Percentiles rank a stretch among this genome's conserved stretches.
Conservation (phyloP, 441 rosid genomes). For the Lepidium campestre region DNA sequence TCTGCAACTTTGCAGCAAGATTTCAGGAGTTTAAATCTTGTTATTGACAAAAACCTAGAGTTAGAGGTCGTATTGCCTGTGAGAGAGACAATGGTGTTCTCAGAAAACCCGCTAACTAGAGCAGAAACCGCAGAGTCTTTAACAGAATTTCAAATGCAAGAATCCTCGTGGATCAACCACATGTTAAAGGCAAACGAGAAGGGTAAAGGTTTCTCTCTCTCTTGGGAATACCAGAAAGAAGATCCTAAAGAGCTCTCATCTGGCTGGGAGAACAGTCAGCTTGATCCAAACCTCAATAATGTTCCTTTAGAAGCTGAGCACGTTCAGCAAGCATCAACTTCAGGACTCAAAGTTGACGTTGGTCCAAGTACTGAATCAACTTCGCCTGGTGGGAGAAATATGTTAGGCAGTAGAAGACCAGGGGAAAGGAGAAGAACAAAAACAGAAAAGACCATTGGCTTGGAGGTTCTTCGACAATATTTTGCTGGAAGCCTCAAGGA, state of each 20-base stretch:
- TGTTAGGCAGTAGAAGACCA: conserved; percentile 30
- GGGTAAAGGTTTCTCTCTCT: conserved; percentile 44
- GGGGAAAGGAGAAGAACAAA: conserved; percentile 60
- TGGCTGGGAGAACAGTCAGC: conserved; percentile 36
- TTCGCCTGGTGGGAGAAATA: conserved; percentile 25
- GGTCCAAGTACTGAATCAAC: conserved; percentile 24
- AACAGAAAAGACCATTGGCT: conserved; percentile 66
- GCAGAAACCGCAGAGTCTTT: conserved; percentile 29
- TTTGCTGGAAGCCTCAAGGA: conserved; percentile 89
- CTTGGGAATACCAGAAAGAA: conserved; percentile 56
- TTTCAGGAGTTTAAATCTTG: conserved; percentile 45
- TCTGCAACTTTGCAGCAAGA: conserved; percentile 38
- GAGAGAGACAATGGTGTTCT: conserved; percentile 28
- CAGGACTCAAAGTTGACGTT: conserved; percentile 16
- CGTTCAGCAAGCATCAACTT: conserved; percentile 25
- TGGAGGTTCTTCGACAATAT: conserved; percentile 68
- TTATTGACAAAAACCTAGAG: conserved; percentile 40
- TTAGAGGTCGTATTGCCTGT: conserved; percentile 36
- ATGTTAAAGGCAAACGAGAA: conserved; percentile 45
- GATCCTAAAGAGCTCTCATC: conserved; percentile 44
- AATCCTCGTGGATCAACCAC: conserved; percentile 49
- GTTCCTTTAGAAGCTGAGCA: conserved; percentile 30
- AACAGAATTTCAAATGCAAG: conserved; percentile 35
- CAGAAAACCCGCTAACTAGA: conserved; percentile 21
- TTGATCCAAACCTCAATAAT: conserved; percentile 11